These are phyloP conservation scores for Sugiyamaella pinicola DNA, from an alignment of 1,139 yeast genomes.

Conservation along the genomic window DNA sequence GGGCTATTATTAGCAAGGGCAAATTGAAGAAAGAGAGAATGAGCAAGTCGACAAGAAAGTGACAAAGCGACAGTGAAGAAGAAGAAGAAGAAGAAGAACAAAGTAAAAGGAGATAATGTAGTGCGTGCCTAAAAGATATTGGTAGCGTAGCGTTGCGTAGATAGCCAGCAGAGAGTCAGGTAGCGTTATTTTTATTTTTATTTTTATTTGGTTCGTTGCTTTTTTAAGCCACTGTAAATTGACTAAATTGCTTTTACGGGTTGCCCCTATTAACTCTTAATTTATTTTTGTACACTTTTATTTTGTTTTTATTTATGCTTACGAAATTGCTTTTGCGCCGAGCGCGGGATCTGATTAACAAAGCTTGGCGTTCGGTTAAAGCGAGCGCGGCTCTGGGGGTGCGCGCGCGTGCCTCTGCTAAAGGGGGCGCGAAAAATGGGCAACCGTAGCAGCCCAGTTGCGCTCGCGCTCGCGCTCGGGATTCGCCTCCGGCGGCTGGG, in stretches of 20 bases:
- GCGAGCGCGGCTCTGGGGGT: not conserved
- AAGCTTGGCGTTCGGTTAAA: conserved; percentile 12
- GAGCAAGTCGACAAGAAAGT: too few relatives aligned
- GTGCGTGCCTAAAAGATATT: not conserved
- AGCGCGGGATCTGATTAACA: not conserved
- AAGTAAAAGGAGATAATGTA: not conserved
- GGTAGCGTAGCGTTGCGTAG: not conserved
- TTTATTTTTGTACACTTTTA: not conserved
- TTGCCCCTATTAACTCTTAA: conserved; percentile 2
- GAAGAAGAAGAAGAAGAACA: too few relatives aligned
- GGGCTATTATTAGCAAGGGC: too few relatives aligned
- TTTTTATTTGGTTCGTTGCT: conserved; percentile 1
- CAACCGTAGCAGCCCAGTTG: not conserved
- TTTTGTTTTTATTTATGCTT: conserved; percentile 14
- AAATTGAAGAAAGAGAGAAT: too few relatives aligned
- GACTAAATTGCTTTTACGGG: not conserved
- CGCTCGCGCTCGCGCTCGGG: not conserved
- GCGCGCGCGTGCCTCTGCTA: not conserved
- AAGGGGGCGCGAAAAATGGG: too few relatives aligned
- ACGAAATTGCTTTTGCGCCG: conserved; percentile 5
- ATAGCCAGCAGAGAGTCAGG: not conserved
- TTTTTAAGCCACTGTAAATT: not conserved
- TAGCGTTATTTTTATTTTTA: not conserved
- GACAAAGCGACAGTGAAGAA: too few relatives aligned
- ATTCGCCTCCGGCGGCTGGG: not conserved